Conservation (phyloP, 306 rosid species). For the Cucurbita argyrosperma region DNA sequence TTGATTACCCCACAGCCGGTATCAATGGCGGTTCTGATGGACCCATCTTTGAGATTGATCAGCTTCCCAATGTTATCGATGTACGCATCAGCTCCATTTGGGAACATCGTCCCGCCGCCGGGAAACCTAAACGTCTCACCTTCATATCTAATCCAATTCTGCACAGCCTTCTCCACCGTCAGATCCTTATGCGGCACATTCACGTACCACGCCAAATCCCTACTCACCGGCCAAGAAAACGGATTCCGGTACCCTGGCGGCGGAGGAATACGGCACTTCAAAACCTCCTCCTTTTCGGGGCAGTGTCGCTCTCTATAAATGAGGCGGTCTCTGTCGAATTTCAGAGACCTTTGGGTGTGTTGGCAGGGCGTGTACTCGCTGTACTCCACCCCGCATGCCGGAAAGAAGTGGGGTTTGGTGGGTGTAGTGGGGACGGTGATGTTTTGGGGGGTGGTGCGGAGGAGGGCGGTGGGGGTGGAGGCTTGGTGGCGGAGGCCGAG, state of each 20-base stretch:
- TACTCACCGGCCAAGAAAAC: constrained; percentile 56
- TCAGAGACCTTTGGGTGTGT: constrained; percentile 38
- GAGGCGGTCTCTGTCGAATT: constrained; percentile 27
- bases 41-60: constrained; percentile 40
- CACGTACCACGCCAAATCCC: constrained; percentile 66
- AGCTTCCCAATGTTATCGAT: constrained; percentile 53
- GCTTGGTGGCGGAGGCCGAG: constrained; percentile 39
- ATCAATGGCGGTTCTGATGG: constrained; percentile 73
- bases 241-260: constrained; percentile 54
- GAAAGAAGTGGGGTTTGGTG: neutral
- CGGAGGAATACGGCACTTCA: constrained; percentile 65
- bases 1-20: constrained; percentile 78
- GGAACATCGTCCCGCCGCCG: constrained; percentile 90
- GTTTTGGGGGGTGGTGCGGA: constrained; percentile 15
- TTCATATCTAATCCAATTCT: constrained; percentile 69
- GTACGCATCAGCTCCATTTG: constrained; percentile 69
- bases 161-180: constrained; percentile 85
- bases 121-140: constrained; percentile 59
- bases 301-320: constrained; percentile 73
- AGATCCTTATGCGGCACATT: constrained; percentile 74
- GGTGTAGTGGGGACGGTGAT: neutral
- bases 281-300: constrained; percentile 20
- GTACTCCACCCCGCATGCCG: constrained; percentile 23
- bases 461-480: neutral
- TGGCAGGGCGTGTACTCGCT: constrained; percentile 83